These are phyloP conservation scores for Pichia phayaonensis DNA, from an alignment of 805 yeast species.

Conservation along the genomic window DNA sequence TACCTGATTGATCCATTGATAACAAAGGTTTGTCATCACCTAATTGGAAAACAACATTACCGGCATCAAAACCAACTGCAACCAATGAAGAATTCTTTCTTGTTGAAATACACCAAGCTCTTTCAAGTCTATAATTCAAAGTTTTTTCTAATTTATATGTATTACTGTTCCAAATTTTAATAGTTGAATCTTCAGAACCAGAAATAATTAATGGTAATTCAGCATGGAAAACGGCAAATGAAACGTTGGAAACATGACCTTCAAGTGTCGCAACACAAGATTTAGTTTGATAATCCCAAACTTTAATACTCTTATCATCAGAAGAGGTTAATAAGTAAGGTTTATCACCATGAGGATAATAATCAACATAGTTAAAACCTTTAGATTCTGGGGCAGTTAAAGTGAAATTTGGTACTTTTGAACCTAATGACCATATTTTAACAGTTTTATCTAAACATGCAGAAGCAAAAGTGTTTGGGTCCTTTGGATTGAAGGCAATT, in stretches of 20 bases:
- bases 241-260: conserved; percentile 91
- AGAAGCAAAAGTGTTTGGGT: conserved; percentile 94
- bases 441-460: conserved; percentile 96
- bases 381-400: conserved; percentile 83
- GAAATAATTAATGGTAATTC: conserved; percentile 89
- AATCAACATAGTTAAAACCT: conserved; percentile 94
- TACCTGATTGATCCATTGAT: conserved; percentile 90
- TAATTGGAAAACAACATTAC: conserved; percentile 77
- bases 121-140: conserved; percentile 82
- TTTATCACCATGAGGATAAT: conserved; percentile 94
- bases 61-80: conserved; percentile 93
- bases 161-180: conserved; percentile 91
- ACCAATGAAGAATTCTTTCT: conserved; percentile 68
- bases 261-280: conserved; percentile 89
- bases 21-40: conserved; percentile 93
- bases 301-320: conserved; percentile 80
- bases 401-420: conserved; percentile 83
- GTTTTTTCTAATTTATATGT: conserved; percentile 92
- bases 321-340: conserved; percentile 90
- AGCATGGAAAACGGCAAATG: conserved; percentile 97
- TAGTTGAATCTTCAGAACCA: conserved; percentile 94
- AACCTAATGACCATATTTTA: conserved; percentile 92
- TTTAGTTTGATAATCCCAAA: conserved; percentile 98
- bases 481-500: conserved; percentile 93
- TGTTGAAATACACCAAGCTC: conserved; percentile 91